These are phyloP conservation scores for Trichoderma sp. DNA, from an alignment of 2,329 filamentous ascomycete genomes.

Conservation along the genomic window DNA sequence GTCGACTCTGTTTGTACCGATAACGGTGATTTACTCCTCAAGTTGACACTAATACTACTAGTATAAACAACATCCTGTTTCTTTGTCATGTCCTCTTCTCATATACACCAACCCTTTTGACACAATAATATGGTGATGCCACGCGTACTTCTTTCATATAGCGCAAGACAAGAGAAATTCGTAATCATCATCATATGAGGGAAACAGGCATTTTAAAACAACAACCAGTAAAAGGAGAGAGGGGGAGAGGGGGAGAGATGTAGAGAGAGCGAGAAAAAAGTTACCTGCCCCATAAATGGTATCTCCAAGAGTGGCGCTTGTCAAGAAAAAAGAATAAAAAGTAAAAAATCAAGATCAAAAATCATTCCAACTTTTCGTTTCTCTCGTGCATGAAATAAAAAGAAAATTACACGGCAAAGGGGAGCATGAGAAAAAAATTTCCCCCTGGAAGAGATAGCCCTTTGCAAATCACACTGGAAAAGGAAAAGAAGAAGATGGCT, in stretches of 20 bases:
- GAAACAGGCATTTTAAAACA: slow-evolving; percentile 15
- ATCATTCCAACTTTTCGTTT: slow-evolving; percentile 35
- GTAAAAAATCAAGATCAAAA: neutral
- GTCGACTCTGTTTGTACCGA: no score
- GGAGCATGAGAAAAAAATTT: slow-evolving; percentile 33
- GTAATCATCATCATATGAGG: slow-evolving; percentile 26
- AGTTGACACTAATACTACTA: no score
- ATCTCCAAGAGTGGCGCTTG: slow-evolving; percentile 35
- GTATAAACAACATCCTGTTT: no score
- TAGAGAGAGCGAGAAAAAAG: slow-evolving; percentile 25
- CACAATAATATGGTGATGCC: slow-evolving; percentile 22
- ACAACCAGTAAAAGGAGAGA: slow-evolving; percentile 7
- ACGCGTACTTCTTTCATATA: slow-evolving; percentile 6
- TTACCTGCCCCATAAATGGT: slow-evolving; percentile 26
- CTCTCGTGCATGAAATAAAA: slow-evolving; percentile 29
- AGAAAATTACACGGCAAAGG: slow-evolving; percentile 32
- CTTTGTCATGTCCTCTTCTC: slow-evolving; percentile 1
- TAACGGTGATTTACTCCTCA: no score
- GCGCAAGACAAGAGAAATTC: slow-evolving; percentile 23
- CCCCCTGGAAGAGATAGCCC: slow-evolving; percentile 29
- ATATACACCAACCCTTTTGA: slow-evolving; percentile 19
- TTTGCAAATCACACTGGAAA: slow-evolving; percentile 29
- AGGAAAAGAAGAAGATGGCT: slow-evolving; percentile 27
- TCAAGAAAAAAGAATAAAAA: slow-evolving; percentile 27
- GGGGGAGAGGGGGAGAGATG: neutral